Conservation (phyloP, 106 monocot species). For the Apostasia shenzhenica region DNA sequence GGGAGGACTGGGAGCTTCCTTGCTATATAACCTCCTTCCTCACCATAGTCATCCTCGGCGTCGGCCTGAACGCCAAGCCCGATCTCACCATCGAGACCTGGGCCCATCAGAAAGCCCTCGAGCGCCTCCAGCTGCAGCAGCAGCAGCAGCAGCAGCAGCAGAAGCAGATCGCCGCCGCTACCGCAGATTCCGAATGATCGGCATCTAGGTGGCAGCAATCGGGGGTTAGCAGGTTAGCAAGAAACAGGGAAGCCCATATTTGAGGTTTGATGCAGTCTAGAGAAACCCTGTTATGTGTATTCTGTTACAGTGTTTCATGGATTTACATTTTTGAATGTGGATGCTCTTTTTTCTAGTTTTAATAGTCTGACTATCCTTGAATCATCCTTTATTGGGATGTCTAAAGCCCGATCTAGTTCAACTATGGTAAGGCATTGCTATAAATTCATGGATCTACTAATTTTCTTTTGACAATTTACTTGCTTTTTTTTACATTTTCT, state of each 20-base stretch:
- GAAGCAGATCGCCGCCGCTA: constrained; percentile 5
- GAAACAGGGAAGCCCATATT: neutral
- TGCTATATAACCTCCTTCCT: constrained; percentile 95
- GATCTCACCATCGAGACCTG: constrained; percentile 94
- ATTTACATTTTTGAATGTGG: neutral
- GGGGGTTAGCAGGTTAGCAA: neutral
- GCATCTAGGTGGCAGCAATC: neutral
- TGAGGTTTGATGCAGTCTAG: neutral
- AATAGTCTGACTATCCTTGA: neutral
- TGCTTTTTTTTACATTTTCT: no score
- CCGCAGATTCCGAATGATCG: constrained; percentile 43
- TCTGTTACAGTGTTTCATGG: neutral
- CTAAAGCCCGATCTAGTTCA: no score
- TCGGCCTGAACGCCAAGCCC: constrained; percentile 92
- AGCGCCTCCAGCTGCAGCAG: constrained; percentile 62
- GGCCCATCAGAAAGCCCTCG: constrained; percentile 96
- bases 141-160: constrained; percentile 21
- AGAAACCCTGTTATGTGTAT: neutral
- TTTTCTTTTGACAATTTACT: no score
- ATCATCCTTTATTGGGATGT: no score
- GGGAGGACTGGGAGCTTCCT: constrained; percentile 98
- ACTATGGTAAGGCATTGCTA: no score
- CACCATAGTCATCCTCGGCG: constrained; percentile 90
- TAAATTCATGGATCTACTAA: no score
- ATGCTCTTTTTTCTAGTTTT: neutral